These are phyloP conservation scores for Curvularia verruculosa DNA, from an alignment of 2,329 filamentous ascomycete genomes.

Conservation along the genomic window DNA sequence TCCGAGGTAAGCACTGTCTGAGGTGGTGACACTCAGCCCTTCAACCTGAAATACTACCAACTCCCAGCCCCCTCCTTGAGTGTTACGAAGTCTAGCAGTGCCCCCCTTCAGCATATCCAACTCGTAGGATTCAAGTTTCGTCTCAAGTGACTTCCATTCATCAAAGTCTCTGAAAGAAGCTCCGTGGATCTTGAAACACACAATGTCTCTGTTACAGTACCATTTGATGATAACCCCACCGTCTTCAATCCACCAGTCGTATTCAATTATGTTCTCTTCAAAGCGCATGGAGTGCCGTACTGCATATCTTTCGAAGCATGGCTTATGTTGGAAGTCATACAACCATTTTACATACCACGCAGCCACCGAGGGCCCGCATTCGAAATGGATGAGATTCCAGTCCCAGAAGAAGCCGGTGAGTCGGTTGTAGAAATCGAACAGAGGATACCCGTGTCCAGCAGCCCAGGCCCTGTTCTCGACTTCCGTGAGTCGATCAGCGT, in stretches of 20 bases:
- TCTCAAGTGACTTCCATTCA: not conserved
- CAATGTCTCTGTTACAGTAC: not conserved
- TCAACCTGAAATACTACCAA: not conserved
- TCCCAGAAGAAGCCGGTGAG: not conserved
- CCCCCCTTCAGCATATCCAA: not conserved
- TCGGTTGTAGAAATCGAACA: not conserved
- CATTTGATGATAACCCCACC: not conserved
- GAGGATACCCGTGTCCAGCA: slow-evolving; percentile 1
- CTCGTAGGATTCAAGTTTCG: not conserved
- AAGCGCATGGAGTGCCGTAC: not conserved
- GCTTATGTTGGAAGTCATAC: not conserved
- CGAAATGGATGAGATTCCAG: slow-evolving; percentile 3
- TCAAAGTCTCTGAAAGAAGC: not conserved
- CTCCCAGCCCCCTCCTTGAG: not conserved
- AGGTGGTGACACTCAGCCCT: not conserved
- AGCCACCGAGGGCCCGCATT: not conserved
- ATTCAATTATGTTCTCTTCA: not conserved
- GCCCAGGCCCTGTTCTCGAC: slow-evolving; percentile 2
- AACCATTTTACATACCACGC: not conserved
- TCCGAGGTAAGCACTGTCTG: not conserved
- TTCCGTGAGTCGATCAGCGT: not conserved
- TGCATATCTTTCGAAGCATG: not conserved
- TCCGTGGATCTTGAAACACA: not conserved
- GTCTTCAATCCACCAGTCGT: not conserved
- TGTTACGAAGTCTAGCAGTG: not conserved